Evolutionary conservation across 2,329 filamentous ascomycete species (phyloP), one percentile per base, ranked within the genome.

Genomic region (Botrytis paeoniae): DNA sequence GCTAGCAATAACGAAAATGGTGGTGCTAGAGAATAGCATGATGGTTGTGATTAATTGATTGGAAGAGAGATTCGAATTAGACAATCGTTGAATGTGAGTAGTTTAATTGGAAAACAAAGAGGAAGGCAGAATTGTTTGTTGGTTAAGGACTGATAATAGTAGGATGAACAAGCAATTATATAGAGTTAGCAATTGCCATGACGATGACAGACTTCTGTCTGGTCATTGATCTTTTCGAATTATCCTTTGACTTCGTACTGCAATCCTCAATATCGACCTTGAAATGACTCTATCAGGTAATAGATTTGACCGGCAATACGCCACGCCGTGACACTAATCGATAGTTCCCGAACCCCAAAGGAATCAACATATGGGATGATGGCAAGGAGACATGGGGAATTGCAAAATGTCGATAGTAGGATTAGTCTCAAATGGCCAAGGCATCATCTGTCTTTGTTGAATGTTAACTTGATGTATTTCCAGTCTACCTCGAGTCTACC

Each of bases 11-110:
- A 74, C 76, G 32, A 78, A 29, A 45, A 71, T 45, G n/a, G 75
- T 71, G 48, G 73, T 63, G 16, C 70, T 70, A 43, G 77, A 77
- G 75, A 79, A 79, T 74, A 75, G 76, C 79, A 80, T 80, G 51
- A 25, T 77, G 61, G 35, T 25, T 59, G 60, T 61, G 39, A 22
- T 62, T 41, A 35, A 32, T 41, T 37, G 32, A 32, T 41, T 37
- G 32, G 48, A 29, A 45, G 20, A 41, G 32, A 61, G 14, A 12
- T 35, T 57, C 4, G 37, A 39, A 25, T 39, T 32, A 37, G 43
- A 14, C 9, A 41, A 32, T 25, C 35, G 20, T 32, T 48, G 29
- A 41, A 48, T 16, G 60, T 29, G 9, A 25, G 60, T 22, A 14
- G 39, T 57, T 43, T 29, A 20, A 14, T 20, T 29, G 29, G 22